Evolutionary conservation across 1,284 basidiomycete genomes (phyloP).

Genomic region (Rhizoctonia solani): DNA sequence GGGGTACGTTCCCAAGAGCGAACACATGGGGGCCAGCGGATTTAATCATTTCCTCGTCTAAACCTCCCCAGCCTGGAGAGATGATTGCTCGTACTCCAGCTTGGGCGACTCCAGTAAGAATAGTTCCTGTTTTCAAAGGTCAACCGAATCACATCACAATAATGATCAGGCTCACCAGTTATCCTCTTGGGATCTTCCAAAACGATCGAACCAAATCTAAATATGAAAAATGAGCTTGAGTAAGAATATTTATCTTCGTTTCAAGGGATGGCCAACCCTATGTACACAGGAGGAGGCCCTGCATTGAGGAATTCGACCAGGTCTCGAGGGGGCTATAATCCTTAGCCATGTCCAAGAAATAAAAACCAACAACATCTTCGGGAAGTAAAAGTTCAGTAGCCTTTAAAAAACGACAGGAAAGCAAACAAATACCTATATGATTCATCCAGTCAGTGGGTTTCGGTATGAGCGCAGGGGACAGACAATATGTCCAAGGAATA

Average conservation of each 20-base stretch:
- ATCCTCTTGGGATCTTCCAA: slow-evolving; percentile 61
- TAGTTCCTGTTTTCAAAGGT: slow-evolving; percentile 47
- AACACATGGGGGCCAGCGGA: slow-evolving; percentile 55
- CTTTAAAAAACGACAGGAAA: not conserved
- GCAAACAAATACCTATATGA: slow-evolving; percentile 53
- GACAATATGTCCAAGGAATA: slow-evolving; percentile 71
- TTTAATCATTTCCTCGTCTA: slow-evolving; percentile 55
- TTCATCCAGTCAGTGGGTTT: slow-evolving; percentile 66
- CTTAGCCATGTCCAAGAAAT: slow-evolving; percentile 58
- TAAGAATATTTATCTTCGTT: not conserved
- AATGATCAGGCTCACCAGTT: slow-evolving; percentile 47
- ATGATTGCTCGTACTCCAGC: slow-evolving; percentile 62
- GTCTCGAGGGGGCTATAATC: slow-evolving; percentile 54
- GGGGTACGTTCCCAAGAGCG: slow-evolving; percentile 65
- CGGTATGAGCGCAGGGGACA: slow-evolving; percentile 63
- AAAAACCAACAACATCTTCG: slow-evolving; percentile 66
- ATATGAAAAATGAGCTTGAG: not conserved
- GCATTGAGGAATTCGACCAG: slow-evolving; percentile 54
- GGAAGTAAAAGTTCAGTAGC: not conserved
- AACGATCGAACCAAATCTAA: slow-evolving; percentile 64
- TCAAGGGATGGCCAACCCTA: slow-evolving; percentile 54
- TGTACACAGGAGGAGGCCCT: slow-evolving; percentile 60
- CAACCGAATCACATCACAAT: not conserved
- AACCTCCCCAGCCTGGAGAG: slow-evolving; percentile 63
- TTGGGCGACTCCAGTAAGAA: slow-evolving; percentile 59